Conservation (phyloP, 768 basidiomycete genomes). For the Tricholomella constricta region DNA sequence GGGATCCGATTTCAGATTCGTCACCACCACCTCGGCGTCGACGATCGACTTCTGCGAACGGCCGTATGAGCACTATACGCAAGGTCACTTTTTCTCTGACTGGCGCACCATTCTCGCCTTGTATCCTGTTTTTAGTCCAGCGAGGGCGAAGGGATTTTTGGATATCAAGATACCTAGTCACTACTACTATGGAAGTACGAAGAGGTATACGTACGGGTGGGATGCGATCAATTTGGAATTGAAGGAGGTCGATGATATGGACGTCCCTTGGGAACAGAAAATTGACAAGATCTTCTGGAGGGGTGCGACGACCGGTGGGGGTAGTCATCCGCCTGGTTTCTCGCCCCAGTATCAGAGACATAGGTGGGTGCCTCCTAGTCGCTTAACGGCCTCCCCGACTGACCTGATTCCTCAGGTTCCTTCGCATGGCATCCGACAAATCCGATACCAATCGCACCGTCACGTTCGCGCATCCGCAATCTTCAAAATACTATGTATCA, state of each 20-base stretch:
- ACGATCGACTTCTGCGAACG: slow-evolving; percentile 75
- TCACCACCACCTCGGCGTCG: slow-evolving; percentile 52
- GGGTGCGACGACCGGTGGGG: slow-evolving; percentile 95
- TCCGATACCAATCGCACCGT: slow-evolving; percentile 59
- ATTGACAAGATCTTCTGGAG: slow-evolving; percentile 90
- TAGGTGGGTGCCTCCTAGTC: slow-evolving; percentile 43
- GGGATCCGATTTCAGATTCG: slow-evolving; percentile 68
- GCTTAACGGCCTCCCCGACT: neutral
- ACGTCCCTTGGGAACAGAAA: slow-evolving; percentile 88
- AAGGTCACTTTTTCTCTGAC: slow-evolving; percentile 97
- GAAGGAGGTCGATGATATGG: slow-evolving; percentile 82
- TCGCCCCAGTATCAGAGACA: slow-evolving; percentile 85
- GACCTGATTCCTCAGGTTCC: slow-evolving; percentile 45
- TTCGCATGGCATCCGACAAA: slow-evolving; percentile 73
- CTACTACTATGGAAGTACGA: slow-evolving; percentile 88
- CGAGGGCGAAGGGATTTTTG: slow-evolving; percentile 79
- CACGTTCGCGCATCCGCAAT: slow-evolving; percentile 68
- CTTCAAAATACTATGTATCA: slow-evolving; percentile 58
- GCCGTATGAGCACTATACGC: slow-evolving; percentile 83
- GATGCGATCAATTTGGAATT: slow-evolving; percentile 73
- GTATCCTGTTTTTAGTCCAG: slow-evolving; percentile 95
- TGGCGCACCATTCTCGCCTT: slow-evolving; percentile 86
- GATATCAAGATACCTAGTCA: slow-evolving; percentile 96
- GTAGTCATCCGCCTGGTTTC: slow-evolving; percentile 84
- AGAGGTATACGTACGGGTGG: slow-evolving; percentile 89